A percentile compares a stretch with the other conserved stretches of the same genome.
Evolutionary conservation across 306 rosid species (phyloP).

Genomic region (Lupinus albus): DNA sequence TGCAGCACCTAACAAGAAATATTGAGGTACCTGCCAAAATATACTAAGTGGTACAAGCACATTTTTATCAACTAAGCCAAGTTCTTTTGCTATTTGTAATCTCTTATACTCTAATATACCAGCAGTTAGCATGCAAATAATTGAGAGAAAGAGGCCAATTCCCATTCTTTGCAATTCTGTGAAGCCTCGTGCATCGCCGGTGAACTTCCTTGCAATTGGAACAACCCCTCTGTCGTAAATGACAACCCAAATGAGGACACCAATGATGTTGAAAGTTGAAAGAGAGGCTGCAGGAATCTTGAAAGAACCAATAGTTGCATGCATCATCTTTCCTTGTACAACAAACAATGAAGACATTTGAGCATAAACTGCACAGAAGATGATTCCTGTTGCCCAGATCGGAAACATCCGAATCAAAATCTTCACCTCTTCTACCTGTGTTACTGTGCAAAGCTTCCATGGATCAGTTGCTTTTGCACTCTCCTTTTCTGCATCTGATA

Average conservation of each 20-base stretch:
- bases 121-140: constrained; percentile 81
- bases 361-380: constrained; percentile 79
- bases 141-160: constrained; percentile 73
- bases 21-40: constrained; percentile 86
- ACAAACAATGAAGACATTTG: constrained; percentile 88
- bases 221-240: constrained; percentile 67
- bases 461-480: constrained; percentile 52
- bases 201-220: constrained; percentile 67
- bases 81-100: constrained; percentile 58
- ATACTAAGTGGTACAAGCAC: constrained; percentile 69
- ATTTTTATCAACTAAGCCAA: constrained; percentile 53
- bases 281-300: constrained; percentile 87
- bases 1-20: constrained; percentile 80
- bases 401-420: constrained; percentile 83
- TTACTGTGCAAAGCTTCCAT: constrained; percentile 88
- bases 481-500: constrained; percentile 61
- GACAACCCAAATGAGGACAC: constrained; percentile 84
- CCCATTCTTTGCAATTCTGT: constrained; percentile 90
- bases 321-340: constrained; percentile 80
- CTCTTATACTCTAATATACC: constrained; percentile 69
- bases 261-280: constrained; percentile 59
- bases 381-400: constrained; percentile 86
- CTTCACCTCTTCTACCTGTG: constrained; percentile 86
- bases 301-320: constrained; percentile 65
- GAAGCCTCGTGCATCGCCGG: constrained; percentile 79